These are phyloP conservation scores for Leccinum variicolor DNA, from an alignment of 768 basidiomycete genomes.

Conservation along the genomic window DNA sequence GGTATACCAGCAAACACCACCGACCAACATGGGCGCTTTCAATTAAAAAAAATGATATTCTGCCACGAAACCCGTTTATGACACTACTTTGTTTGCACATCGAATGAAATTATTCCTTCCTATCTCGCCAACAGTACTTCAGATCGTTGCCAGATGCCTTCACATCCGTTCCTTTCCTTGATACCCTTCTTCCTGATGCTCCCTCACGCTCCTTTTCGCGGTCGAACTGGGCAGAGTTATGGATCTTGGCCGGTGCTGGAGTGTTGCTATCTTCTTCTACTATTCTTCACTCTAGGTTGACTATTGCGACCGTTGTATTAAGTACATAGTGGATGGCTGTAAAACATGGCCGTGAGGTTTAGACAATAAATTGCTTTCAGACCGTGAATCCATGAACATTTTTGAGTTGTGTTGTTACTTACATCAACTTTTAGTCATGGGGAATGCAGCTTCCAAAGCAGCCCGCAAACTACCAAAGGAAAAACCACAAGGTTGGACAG, in stretches of 20 bases:
- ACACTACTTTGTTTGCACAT: conserved; percentile 34
- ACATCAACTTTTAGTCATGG: conserved; percentile 41
- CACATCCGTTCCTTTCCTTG: conserved; percentile 23
- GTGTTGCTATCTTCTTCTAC: conserved; percentile 28
- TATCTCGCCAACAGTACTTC: conserved; percentile 28
- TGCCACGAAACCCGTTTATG: conserved; percentile 38
- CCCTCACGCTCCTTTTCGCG: conserved; percentile 24
- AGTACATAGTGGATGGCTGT: conserved; percentile 38
- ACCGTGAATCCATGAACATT: not conserved
- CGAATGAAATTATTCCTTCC: conserved; percentile 32
- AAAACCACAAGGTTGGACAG: conserved; percentile 44
- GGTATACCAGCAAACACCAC: conserved; percentile 74
- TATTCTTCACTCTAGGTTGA: conserved; percentile 33
- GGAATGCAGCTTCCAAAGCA: conserved; percentile 58
- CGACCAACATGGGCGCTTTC: conserved; percentile 74
- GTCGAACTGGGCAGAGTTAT: conserved; percentile 21
- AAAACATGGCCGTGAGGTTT: conserved; percentile 34
- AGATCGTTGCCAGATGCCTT: conserved; percentile 23
- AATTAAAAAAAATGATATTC: conserved; percentile 40
- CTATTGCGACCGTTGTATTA: conserved; percentile 34
- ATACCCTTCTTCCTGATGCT: conserved; percentile 27
- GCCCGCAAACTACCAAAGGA: conserved; percentile 53
- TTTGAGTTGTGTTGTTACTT: not conserved
- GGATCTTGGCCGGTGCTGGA: conserved; percentile 30
- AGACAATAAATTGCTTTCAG: conserved; percentile 27